Evolutionary conservation across 345 rosid species (phyloP).

Genomic region (Camelina neglecta): DNA sequence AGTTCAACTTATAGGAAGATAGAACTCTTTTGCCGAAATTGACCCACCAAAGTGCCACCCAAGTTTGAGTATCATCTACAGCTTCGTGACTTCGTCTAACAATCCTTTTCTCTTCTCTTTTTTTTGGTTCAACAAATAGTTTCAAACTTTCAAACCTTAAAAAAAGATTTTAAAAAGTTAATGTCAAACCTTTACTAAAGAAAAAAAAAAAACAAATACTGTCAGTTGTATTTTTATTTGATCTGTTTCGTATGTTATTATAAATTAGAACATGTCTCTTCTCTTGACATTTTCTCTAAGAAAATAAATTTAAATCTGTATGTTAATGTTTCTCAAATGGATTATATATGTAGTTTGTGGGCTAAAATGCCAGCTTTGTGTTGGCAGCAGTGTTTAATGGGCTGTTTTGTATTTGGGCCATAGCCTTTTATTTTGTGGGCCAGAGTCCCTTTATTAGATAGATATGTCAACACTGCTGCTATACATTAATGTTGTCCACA

Average conservation of each 20-base stretch:
- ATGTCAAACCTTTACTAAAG: neutral
- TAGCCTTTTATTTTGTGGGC: conserved; percentile 17
- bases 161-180: too few relatives aligned
- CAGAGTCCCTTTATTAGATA: neutral
- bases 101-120: neutral
- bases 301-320: neutral
- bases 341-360: neutral
- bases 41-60: conserved; percentile 26
- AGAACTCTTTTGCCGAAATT: conserved; percentile 15
- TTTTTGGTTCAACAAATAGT: neutral
- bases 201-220: neutral
- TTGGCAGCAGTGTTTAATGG: conserved; percentile 10
- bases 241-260: neutral
- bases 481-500: neutral
- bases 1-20: conserved; percentile 22
- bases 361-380: neutral
- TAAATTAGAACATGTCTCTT: neutral
- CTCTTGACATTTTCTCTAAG: too few relatives aligned
- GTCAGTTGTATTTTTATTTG: neutral
- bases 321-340: neutral
- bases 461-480: neutral
- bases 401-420: conserved; percentile 6
- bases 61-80: conserved; percentile 9
- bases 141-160: too few relatives aligned
- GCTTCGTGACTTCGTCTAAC: neutral